A percentile compares a stretch with the other conserved stretches of the same genome.
Evolutionary conservation across 768 basidiomycete species (phyloP).

Genomic region (Pleurotus salmoneostramineus): DNA sequence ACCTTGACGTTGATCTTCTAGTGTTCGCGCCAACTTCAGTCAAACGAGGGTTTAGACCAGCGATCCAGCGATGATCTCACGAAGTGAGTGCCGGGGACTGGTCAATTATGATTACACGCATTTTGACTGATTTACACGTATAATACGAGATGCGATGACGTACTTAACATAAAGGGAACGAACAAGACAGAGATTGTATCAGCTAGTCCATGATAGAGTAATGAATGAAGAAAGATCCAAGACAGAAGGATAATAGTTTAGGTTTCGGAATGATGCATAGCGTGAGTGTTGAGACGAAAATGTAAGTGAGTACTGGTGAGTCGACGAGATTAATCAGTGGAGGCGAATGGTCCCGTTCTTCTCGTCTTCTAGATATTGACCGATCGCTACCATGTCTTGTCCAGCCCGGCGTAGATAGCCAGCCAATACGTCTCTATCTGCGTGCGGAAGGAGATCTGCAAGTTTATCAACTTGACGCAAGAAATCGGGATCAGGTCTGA

Average conservation of each 20-base stretch:
- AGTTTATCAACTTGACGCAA: constrained; percentile 68
- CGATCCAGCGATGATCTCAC: background rate
- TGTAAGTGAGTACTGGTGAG: too few species aligned
- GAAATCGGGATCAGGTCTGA: constrained; percentile 50
- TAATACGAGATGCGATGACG: background rate
- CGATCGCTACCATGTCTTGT: constrained; percentile 81
- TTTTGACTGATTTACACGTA: too few species aligned
- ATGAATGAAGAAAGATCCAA: background rate
- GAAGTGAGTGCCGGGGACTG: background rate
- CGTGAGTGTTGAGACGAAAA: background rate
- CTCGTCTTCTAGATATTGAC: constrained; percentile 82
- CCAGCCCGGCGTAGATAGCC: constrained; percentile 72
- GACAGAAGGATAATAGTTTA: too few species aligned
- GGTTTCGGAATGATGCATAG: background rate
- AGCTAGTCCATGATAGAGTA: background rate
- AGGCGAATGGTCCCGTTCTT: constrained; percentile 61
- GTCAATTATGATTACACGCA: too few species aligned
- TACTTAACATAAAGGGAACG: background rate
- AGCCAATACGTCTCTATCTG: constrained; percentile 61
- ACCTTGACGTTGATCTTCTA: background rate
- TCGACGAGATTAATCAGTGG: constrained; percentile 18
- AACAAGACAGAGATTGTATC: background rate
- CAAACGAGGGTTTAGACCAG: constrained; percentile 5
- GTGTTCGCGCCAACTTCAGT: constrained; percentile 2
- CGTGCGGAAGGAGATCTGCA: constrained; percentile 66